Conservation (phyloP, 257 asterid genomes). For the Pogostemon cablin region DNA sequence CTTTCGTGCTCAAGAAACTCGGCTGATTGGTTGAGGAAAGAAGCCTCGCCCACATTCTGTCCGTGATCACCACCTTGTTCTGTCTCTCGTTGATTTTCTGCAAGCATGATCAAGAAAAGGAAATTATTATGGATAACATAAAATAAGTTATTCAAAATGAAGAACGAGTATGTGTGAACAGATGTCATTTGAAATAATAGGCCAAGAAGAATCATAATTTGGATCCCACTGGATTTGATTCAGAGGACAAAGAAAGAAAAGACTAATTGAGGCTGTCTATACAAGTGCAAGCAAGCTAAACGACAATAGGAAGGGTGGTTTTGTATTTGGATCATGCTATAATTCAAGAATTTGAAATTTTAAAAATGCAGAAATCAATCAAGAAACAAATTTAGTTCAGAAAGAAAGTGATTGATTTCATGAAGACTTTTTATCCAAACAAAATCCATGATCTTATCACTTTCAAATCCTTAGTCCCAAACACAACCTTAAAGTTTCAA, state of each 20-base stretch:
- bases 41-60: conserved; percentile 97
- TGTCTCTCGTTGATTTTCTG: conserved; percentile 74
- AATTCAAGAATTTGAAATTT: no score
- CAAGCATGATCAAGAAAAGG: neutral
- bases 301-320: neutral
- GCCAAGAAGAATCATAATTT: no score
- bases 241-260: no score
- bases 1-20: conserved; percentile 60
- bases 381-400: neutral
- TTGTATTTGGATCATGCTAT: neutral
- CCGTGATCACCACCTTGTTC: conserved; percentile 88
- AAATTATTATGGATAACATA: no score
- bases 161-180: no score
- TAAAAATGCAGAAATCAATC: neutral
- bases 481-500: neutral
- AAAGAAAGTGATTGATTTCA: neutral
- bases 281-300: no score
- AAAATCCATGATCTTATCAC: no score
- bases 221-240: no score
- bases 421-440: no score
- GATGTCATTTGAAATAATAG: no score
- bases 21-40: conserved; percentile 94
- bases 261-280: no score
- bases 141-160: no score
- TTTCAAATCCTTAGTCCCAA: neutral